phyloP scores from a whole-genome alignment of 2,329 filamentous ascomycete species.

The Passalora sequoiae region DNA sequence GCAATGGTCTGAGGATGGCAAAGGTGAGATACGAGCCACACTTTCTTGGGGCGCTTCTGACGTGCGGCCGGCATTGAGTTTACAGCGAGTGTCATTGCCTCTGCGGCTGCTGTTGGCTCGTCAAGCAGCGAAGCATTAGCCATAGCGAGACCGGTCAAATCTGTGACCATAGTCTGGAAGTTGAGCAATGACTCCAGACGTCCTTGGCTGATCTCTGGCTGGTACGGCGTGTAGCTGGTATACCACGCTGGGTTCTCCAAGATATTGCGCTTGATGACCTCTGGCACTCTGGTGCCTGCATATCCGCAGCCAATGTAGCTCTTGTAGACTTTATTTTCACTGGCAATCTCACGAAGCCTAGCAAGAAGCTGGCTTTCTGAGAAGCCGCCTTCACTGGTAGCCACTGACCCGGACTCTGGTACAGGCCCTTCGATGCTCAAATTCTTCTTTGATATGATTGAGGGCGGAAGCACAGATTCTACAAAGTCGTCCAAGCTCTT shows the following conservation, averaged over 20 bases:
- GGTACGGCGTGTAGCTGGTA: slow-evolving; percentile 95
- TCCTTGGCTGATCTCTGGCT: slow-evolving; percentile 95
- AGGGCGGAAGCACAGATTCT: slow-evolving; percentile 71
- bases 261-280: slow-evolving; percentile 88
- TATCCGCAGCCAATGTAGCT: slow-evolving; percentile 84
- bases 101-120: slow-evolving; percentile 85
- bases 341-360: slow-evolving; percentile 51
- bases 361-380: slow-evolving; percentile 58
- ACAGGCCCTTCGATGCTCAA: slow-evolving; percentile 53
- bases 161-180: slow-evolving; percentile 88
- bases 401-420: slow-evolving; percentile 38
- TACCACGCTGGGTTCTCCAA: slow-evolving; percentile 95
- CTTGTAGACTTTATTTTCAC: slow-evolving; percentile 57
- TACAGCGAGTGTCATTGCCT: slow-evolving; percentile 91
- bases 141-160: slow-evolving; percentile 80
- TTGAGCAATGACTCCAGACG: slow-evolving; percentile 87
- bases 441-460: slow-evolving; percentile 65
- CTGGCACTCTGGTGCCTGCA: slow-evolving; percentile 76
- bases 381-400: slow-evolving; percentile 40
- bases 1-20: slow-evolving; percentile 82
- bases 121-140: slow-evolving; percentile 88
- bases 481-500: slow-evolving; percentile 76
- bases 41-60: slow-evolving; percentile 70
- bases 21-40: slow-evolving; percentile 74
- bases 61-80: slow-evolving; percentile 66